phyloP scores from a whole-genome alignment of 805 yeast species.

The Saturnispora silvae region DNA sequence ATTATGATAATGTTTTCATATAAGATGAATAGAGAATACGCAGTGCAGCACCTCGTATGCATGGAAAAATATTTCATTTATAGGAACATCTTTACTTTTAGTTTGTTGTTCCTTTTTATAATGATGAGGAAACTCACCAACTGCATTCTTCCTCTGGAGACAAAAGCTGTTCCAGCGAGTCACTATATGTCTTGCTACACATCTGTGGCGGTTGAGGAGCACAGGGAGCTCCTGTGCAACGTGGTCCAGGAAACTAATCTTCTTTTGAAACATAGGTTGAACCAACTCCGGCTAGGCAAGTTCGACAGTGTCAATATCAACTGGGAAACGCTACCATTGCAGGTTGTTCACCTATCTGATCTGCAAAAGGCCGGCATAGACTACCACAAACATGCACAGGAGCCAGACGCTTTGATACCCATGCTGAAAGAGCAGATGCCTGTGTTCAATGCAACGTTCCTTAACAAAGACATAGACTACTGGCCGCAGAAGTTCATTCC shows the following conservation, averaged over 20 bases:
- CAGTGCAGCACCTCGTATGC: no score
- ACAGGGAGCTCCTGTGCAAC: background rate
- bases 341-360: conserved; percentile 3
- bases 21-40: no score
- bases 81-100: no score
- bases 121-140: conserved; percentile 4
- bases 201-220: background rate
- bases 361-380: conserved; percentile 1
- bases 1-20: no score
- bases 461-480: conserved; percentile 2
- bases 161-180: background rate
- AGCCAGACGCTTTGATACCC: conserved; percentile 2
- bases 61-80: no score
- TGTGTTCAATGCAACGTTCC: conserved; percentile 3
- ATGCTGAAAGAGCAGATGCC: conserved; percentile 3
- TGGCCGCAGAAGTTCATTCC: conserved; percentile 20
- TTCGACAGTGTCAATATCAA: conserved; percentile 3
- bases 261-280: conserved; percentile 1
- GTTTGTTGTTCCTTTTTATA: no score
- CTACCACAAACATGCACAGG: background rate
- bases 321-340: conserved; percentile 1
- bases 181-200: conserved; percentile 4
- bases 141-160: conserved; percentile 4
- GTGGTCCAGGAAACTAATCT: conserved; percentile 1
- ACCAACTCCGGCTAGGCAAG: background rate